Evolutionary conservation across 2,329 filamentous ascomycete species (phyloP).

Genomic region (Nothophaeocryptopus gaeumannii): DNA sequence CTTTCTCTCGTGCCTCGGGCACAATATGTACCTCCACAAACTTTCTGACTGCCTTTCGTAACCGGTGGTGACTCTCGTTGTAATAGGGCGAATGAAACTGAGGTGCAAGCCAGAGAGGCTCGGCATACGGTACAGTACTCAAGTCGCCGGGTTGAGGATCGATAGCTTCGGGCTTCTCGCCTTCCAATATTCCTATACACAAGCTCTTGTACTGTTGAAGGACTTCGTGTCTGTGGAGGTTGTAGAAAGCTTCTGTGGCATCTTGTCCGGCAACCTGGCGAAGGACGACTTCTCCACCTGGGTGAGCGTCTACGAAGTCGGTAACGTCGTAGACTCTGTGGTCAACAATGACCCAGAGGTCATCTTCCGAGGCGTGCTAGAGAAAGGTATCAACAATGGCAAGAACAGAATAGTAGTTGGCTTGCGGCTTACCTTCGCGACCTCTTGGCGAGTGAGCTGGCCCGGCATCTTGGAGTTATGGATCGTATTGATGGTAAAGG

Average conservation of each 20-base stretch:
- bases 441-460: constrained; percentile 30
- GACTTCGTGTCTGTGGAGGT: constrained; percentile 88
- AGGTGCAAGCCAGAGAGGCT: constrained; percentile 77
- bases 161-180: constrained; percentile 72
- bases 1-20: constrained; percentile 73
- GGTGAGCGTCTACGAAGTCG: constrained; percentile 82
- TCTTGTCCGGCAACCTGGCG: constrained; percentile 78
- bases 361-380: constrained; percentile 70
- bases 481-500: not conserved
- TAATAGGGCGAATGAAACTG: constrained; percentile 78
- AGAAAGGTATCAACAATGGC: constrained; percentile 2
- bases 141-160: constrained; percentile 68
- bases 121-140: constrained; percentile 75
- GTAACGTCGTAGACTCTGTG: constrained; percentile 82
- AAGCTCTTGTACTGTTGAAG: constrained; percentile 73
- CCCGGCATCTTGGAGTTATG: constrained; percentile 22
- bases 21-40: constrained; percentile 68
- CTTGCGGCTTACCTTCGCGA: constrained; percentile 23
- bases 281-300: constrained; percentile 76
- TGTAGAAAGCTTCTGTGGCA: constrained; percentile 82
- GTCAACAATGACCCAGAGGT: constrained; percentile 81
- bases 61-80: constrained; percentile 66
- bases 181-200: constrained; percentile 70
- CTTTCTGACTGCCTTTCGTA: constrained; percentile 67
- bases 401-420: not conserved